phyloP scores from a whole-genome alignment of 1,284 basidiomycete species.

The Ustilago loliicola region DNA sequence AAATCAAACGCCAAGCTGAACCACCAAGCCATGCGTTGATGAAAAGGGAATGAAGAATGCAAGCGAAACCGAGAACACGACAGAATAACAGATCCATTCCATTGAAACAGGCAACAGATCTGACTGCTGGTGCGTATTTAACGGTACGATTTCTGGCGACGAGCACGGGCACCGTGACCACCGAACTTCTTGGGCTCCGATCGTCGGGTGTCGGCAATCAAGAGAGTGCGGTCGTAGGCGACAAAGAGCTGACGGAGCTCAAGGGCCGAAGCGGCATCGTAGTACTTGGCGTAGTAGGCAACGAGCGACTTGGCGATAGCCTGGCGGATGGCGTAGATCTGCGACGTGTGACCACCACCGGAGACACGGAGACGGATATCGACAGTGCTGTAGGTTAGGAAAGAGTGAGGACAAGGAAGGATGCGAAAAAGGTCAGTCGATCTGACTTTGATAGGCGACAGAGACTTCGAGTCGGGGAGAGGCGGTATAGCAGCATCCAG shows the following conservation, averaged over 20 bases:
- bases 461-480: not conserved
- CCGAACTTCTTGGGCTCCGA: constrained; percentile 95
- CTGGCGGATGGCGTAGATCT: constrained; percentile 99
- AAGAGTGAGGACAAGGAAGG: not conserved
- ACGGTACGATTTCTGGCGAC: constrained; percentile 69
- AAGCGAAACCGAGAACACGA: constrained; percentile 37
- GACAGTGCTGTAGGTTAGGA: constrained; percentile 71
- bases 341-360: constrained; percentile 99
- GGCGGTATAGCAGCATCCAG: not conserved
- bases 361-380: constrained; percentile 99
- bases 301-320: constrained; percentile 98
- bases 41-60: constrained; percentile 23
- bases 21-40: constrained; percentile 38
- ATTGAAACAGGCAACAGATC: constrained; percentile 3
- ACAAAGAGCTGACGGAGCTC: constrained; percentile 69
- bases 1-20: constrained; percentile 25
- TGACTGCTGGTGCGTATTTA: constrained; percentile 25
- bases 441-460: not conserved
- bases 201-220: constrained; percentile 97
- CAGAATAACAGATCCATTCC: constrained; percentile 10
- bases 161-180: constrained; percentile 70
- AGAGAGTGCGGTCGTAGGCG: constrained; percentile 78
- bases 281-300: constrained; percentile 97
- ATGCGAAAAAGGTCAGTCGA: constrained; percentile 6
- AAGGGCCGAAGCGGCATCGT: constrained; percentile 92